Conservation (phyloP, 83 land plant species). For the Larix sibirica region DNA sequence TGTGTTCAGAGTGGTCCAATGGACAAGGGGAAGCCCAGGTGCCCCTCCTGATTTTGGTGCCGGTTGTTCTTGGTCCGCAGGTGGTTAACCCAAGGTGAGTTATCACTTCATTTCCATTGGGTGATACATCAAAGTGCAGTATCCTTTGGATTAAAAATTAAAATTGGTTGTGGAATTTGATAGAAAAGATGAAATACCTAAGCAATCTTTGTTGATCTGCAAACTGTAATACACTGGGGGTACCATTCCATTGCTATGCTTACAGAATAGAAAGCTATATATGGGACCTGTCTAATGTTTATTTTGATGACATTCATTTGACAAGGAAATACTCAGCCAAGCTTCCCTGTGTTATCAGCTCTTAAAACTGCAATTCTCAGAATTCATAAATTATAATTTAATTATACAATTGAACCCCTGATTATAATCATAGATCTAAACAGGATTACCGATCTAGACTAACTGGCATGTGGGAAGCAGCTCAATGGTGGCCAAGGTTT, state of each 20-base stretch:
- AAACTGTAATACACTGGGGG: neutral
- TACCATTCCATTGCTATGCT: neutral
- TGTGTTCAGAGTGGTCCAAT: slow-evolving; percentile 46
- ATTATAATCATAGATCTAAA: neutral
- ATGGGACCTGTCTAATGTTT: neutral
- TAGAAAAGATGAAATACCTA: neutral
- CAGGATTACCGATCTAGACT: neutral
- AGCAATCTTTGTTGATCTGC: too few species aligned
- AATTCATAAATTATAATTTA: neutral
- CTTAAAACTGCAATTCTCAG: neutral
- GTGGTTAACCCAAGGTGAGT: slow-evolving; percentile 83
- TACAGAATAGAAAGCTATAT: neutral
- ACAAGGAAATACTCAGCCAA: neutral
- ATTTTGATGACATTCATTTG: neutral
- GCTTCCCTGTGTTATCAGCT: neutral
- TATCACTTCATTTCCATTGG: too few species aligned
- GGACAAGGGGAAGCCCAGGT: slow-evolving; percentile 39
- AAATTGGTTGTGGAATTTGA: neutral
- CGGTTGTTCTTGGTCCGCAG: slow-evolving; percentile 89
- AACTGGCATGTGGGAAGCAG: neutral
- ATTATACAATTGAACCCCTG: neutral
- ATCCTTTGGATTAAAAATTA: neutral
- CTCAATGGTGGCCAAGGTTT: neutral
- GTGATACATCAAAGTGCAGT: too few species aligned
- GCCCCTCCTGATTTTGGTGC: slow-evolving; percentile 75